Evolutionary conservation across 345 rosid genomes (phyloP), one percentile per base, ranked within the genome.

Genomic region (Odontarrhena argentea): DNA sequence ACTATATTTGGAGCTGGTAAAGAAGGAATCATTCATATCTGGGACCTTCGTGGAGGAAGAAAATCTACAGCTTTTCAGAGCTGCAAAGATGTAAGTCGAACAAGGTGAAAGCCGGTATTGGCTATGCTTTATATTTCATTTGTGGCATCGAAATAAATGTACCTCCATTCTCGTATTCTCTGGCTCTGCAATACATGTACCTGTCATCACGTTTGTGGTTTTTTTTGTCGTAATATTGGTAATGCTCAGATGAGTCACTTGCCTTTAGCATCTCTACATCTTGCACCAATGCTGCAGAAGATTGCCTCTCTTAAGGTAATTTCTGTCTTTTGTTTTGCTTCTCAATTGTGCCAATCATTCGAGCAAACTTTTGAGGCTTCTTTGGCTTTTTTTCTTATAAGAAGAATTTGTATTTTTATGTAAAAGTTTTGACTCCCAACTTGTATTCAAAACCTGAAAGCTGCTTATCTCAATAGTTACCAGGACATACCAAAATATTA

Each of bases 31-130:
- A 78, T 94, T 60, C 83, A 84, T 63, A 53, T 82, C 55, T 94
- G 97, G 97, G 97, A 94, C 84, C 84, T 94, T 62, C 91, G 99
- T 53, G 92, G 96, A 42, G 99, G 99, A 71, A 85, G 84, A 54
- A 69, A 68, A 57, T 77, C 93, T 76, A 62, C 80, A 62, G 86
- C 81, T 73, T 83, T 91, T 57, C 96, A 83, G 68, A 77, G 78
- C 80, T 81, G 77, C 65, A 84, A 79, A 72, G 91, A 84, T 85
- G 97, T 87, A 66, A 55, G 77, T 73, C 32, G 49, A 64, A 30
- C 55, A 14, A 36, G 55, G 38, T 35, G 13, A 8, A 10, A 38
- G 32, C 48, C 5, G 51, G 11, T 34, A 55, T 67, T 56, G 15
- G 35, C 71, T 24, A 24, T 55, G 41, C 28, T 58, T 28, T 54